phyloP scores from a whole-genome alignment of 164 flowering plant genomes.

The Nelumbo lutea region DNA sequence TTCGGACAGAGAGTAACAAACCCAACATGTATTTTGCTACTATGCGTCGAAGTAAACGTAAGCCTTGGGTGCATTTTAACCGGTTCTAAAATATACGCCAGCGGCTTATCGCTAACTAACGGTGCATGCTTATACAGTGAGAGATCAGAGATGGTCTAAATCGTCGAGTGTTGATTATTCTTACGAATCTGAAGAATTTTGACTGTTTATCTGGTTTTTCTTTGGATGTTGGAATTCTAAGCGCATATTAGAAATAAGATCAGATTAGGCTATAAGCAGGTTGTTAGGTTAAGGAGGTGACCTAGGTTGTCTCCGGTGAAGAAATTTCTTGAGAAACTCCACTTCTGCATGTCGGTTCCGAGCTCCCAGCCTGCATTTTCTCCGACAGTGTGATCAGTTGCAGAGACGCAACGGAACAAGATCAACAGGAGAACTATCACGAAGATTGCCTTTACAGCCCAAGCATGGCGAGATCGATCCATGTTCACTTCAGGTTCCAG shows the following conservation, averaged over 20 bases:
- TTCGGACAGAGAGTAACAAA: no score
- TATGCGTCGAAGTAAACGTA: no score
- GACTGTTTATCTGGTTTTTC: not conserved
- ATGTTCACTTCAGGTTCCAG: constrained; percentile 5
- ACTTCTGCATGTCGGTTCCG: constrained; percentile 26
- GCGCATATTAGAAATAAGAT: no score
- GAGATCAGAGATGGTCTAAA: no score
- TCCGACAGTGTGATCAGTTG: constrained; percentile 39
- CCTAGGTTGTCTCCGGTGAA: constrained; percentile 35
- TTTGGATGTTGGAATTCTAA: no score
- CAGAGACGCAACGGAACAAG: constrained; percentile 24
- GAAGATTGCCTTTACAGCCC: constrained; percentile 23
- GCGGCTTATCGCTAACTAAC: no score
- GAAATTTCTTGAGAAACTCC: constrained; percentile 25
- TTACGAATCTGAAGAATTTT: no score
- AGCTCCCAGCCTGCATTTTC: constrained; percentile 40
- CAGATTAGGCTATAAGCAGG: not conserved
- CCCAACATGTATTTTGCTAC: no score
- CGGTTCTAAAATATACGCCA: no score
- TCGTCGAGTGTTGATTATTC: no score
- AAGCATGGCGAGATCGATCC: not conserved
- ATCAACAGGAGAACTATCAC: constrained; percentile 17
- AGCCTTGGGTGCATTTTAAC: no score
- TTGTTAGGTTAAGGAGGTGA: not conserved
- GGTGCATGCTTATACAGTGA: no score